Evolutionary conservation across 2,329 filamentous ascomycete species (phyloP).

Genomic region (Aquanectria penicillioides): DNA sequence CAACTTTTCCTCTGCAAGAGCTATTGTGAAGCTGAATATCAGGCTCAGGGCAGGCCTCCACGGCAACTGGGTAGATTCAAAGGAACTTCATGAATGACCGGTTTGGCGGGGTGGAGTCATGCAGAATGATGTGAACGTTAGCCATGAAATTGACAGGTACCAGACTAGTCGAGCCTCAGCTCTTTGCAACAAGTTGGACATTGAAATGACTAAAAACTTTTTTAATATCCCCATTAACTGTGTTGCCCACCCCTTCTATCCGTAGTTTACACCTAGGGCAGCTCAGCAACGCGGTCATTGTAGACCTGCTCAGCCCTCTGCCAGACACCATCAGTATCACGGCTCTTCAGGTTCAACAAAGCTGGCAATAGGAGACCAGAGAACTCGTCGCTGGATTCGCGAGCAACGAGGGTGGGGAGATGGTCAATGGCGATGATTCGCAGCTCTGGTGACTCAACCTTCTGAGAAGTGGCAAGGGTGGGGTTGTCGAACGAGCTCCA

Average conservation of each 20-base stretch:
- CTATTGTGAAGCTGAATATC: conserved; percentile 9
- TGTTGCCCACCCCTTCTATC: too few species aligned
- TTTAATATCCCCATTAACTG: too few species aligned
- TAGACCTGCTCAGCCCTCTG: conserved; percentile 83
- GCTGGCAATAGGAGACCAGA: conserved; percentile 79
- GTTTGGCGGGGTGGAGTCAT: too few species aligned
- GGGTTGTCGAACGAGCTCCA: conserved; percentile 88
- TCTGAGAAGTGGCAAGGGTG: conserved; percentile 76
- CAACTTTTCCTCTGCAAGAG: background rate
- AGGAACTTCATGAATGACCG: too few species aligned
- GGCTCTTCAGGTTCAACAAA: conserved; percentile 75
- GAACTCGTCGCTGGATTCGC: conserved; percentile 88
- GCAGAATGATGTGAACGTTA: too few species aligned
- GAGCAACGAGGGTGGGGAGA: conserved; percentile 80
- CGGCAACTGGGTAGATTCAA: conserved; percentile 17
- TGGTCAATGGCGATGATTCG: conserved; percentile 89
- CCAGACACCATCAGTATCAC: conserved; percentile 78
- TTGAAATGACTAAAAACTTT: too few species aligned
- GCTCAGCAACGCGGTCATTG: conserved; percentile 73
- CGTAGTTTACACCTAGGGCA: conserved; percentile 17
- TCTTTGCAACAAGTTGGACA: too few species aligned
- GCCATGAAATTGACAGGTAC: too few species aligned
- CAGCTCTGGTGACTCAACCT: conserved; percentile 66
- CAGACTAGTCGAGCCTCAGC: too few species aligned
- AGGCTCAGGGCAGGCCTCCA: conserved; percentile 6